Base-by-base conservation (phyloP, 2,329 filamentous ascomycete species). In the Aspergillus fumigatus region DNA sequence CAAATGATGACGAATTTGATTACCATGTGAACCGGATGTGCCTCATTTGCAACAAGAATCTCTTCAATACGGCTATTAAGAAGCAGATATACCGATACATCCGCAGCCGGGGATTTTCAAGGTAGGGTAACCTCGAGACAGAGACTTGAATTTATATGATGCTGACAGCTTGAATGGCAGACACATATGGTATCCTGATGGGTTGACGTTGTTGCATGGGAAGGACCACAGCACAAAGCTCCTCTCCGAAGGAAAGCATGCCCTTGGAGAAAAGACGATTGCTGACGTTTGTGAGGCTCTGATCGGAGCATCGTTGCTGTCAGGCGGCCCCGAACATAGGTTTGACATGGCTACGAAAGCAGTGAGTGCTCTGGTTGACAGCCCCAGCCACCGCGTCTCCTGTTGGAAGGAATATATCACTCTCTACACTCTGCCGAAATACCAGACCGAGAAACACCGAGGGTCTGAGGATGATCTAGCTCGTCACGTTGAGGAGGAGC, bases 261-360 rank as follows among this genome's bases (percentile, higher is more conserved):
- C 76, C 0, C 81, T 99, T 1, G 87, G 86, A 0, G 89, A 96
- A 73, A 99, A 99, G 77, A 88, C 89, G 0, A 88, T 96, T 66
- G 93, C 94, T 3, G 94, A 97, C 72, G 92, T 97, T 0, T 96
- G 90, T 59, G 94, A 97, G 70, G 93, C 94, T 0, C 76, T 97
- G 55, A 97, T 99, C 50, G 94, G 93, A 5, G 94, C 93, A 2
- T 88, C 92, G 0, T 79, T 85, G 51, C 86, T 87, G 43, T 76
- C 82, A 6, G 76, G 82, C 52, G 79, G 84, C 41, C 65, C 73
- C 26, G 59, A 65, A 2, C 67, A 77, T 48, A 75, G 81, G 11
- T 85, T 86, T 73, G 80, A 87, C 57, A 77, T 82, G 67, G 84
- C 85, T 21, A 81, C 87, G 47, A 80, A 80, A 64, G 84, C 85